Evolutionary conservation across 176 grass and related monocot species (phyloP), one percentile per base, ranked within the genome.

Genomic region (Raddia distichophylla): DNA sequence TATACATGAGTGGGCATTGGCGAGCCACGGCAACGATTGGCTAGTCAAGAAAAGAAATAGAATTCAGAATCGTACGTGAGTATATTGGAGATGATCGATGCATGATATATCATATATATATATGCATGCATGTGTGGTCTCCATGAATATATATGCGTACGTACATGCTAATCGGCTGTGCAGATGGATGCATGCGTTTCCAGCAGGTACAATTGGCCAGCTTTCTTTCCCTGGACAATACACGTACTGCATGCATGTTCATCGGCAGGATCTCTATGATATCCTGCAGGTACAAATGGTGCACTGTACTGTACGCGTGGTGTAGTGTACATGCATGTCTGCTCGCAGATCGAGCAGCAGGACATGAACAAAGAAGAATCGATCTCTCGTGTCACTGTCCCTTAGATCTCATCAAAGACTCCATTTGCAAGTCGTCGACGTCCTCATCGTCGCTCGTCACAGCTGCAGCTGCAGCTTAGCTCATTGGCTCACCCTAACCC

Each of bases 391-490:
- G 43, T 47, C 58, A 2, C 5, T 18, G 43, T 48, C 19, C 43
- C 61, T 33, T 76, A 27, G 57, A 76, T 76, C 56, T 76, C 70
- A 37, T 55, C 56, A 27, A 14, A 17, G 42, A 33, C 74, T 47
- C 74, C 35, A 51, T n/a, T 10, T 49, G 47, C 42, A 46, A 62
- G 57, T 77, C 74, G 20, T 77, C 74, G n/a, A n/a, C n/a, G 42
- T 14, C 4, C 37, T 40, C 3, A 40, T 48, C 46, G 2, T 48
- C 46, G 8, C 7, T 46, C 19, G 12, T 17, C n/a, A 22, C 74
- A 60, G 7, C 19, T 40, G 37, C 37, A 5, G 37, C 3, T n/a
- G n/a, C n/a, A n/a, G n/a, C n/a, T n/a, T n/a, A n/a, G n/a, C n/a
- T n/a, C n/a, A n/a, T n/a, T n/a, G 27, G 27, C 27, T 27, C 27